Conservation (phyloP, 768 basidiomycete species). For the Psilocybe azurescens region DNA sequence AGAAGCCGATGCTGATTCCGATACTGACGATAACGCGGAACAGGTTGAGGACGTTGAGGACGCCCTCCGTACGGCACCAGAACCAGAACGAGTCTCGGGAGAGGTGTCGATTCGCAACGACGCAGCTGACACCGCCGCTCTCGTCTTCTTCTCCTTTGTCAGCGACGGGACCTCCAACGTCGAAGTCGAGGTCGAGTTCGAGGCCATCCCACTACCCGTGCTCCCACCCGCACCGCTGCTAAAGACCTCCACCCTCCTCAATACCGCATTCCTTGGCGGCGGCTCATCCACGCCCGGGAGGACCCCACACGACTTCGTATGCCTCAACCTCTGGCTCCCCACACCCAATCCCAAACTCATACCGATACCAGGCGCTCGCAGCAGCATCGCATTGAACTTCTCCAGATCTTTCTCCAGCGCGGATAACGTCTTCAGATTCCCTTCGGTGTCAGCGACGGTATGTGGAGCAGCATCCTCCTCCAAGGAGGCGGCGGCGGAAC, state of each 20-base stretch:
- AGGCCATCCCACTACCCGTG: too few species aligned
- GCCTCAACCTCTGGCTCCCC: constrained; percentile 5
- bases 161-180: too few species aligned
- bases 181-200: too few species aligned
- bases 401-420: constrained; percentile 25
- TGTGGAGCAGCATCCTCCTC: neutral
- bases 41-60: neutral
- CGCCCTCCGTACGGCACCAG: neutral
- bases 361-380: too few species aligned
- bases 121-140: neutral
- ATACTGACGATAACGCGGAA: neutral
- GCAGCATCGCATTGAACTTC: constrained; percentile 25
- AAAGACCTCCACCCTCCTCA: constrained; percentile 11
- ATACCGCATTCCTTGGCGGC: constrained; percentile 5
- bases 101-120: neutral
- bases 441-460: neutral
- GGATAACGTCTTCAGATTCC: constrained; percentile 17
- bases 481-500: too few species aligned
- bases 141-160: neutral
- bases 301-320: constrained; percentile 22
- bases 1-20: neutral
- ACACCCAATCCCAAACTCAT: too few species aligned
- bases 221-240: neutral
- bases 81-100: neutral
- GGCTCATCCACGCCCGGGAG: constrained; percentile 17